Percentiles rank a stretch among this genome's conserved stretches.
These are phyloP conservation scores for Ceratobasidium sp. DNA, from an alignment of 1,284 basidiomycete species.

Conservation along the genomic window DNA sequence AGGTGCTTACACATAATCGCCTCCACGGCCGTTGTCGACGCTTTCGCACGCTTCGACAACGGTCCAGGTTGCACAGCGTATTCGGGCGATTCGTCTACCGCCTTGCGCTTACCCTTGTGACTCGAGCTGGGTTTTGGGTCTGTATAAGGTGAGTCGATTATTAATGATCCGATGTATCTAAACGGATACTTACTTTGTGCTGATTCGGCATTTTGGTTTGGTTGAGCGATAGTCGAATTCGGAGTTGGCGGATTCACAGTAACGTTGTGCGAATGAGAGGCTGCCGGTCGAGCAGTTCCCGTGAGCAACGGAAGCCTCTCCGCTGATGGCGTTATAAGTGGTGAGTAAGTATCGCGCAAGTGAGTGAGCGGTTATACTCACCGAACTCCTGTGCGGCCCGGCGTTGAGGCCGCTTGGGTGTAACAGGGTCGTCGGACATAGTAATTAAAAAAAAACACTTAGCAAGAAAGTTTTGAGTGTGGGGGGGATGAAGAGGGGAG, in stretches of 20 bases:
- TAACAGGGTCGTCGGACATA: not conserved
- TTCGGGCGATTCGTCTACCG: not conserved
- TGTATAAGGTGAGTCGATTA: not conserved
- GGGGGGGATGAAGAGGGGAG: too few species aligned
- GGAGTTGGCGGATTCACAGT: too few species aligned
- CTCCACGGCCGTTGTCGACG: not conserved
- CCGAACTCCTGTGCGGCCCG: not conserved
- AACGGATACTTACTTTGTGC: not conserved
- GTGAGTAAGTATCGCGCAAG: not conserved
- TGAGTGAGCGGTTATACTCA: not conserved
- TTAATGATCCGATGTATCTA: not conserved
- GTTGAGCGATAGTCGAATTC: not conserved
- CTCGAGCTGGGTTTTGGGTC: not conserved
- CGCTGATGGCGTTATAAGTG: not conserved
- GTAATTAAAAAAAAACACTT: not conserved
- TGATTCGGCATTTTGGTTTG: too few species aligned
- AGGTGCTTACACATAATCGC: not conserved
- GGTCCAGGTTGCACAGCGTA: not conserved
- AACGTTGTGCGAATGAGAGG: too few species aligned
- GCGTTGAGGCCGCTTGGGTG: not conserved
- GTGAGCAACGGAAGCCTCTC: not conserved
- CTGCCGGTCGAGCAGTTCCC: not conserved
- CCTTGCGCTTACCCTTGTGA: not conserved
- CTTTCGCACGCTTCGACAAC: not conserved
- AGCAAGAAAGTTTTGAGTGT: too few species aligned